Evolutionary conservation across 1,284 basidiomycete genomes (phyloP).

Genomic region (Leucoagaricus sp.): DNA sequence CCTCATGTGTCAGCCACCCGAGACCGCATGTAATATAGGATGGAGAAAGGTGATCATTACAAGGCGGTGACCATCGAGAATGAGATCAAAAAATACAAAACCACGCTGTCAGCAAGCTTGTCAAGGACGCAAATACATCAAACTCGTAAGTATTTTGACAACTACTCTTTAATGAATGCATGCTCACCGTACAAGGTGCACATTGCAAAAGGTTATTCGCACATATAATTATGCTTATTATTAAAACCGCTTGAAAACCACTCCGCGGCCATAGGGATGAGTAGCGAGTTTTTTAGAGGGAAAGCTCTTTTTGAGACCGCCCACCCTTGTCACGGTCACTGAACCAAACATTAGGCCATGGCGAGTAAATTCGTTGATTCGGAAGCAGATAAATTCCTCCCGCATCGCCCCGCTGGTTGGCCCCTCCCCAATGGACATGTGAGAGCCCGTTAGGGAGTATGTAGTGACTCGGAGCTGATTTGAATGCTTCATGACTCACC

Average conservation of each 20-base stretch:
- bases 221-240: background rate
- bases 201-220: background rate
- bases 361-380: background rate
- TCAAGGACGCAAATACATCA: too few relatives aligned
- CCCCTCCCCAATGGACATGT: background rate
- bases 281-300: background rate
- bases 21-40: too few relatives aligned
- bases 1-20: background rate
- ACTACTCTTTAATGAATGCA: too few relatives aligned
- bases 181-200: background rate
- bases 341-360: background rate
- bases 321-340: background rate
- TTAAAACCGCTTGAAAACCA: background rate
- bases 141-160: too few relatives aligned
- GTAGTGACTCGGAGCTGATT: background rate
- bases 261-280: conserved; percentile 7
- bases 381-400: background rate
- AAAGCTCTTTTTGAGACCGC: background rate
- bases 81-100: too few relatives aligned
- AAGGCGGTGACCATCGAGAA: too few relatives aligned
- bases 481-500: background rate
- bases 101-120: too few relatives aligned
- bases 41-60: too few relatives aligned
- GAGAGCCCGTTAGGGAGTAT: background rate
- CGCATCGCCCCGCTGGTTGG: background rate